Base-by-base conservation (phyloP, 768 basidiomycete species). In the Rhizopogon sp. region DNA sequence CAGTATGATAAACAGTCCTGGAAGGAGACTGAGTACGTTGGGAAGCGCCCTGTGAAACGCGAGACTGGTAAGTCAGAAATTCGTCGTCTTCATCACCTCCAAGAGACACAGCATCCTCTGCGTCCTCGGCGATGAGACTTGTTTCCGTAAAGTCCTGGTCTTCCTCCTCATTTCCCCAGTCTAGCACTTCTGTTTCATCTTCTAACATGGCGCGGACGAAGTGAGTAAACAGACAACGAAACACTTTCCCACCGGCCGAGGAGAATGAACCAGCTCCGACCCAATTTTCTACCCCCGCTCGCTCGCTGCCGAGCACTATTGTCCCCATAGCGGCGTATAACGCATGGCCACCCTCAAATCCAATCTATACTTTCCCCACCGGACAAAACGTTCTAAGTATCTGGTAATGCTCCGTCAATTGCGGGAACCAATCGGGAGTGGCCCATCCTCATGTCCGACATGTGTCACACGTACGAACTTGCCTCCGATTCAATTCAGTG, bases 51-150 rank as follows among this genome's bases (percentile, higher is more conserved):
- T 75, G 68, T 56, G 67, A 66, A 57, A 59, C 61, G 45, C 66
- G 62, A 58, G 74, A 62, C 59, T 76, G 70, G 62, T 72, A 75
- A 61, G 79, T 76, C 54, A 73, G 71, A 64, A 79, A 79, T 44
- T 80, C 80, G 57, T 86, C 82, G 47, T 87, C 85, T 52, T 89
- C 84, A 62, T 87, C 85, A 58, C 82, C 81, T 51, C 87, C 87
- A 29, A 89, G 76, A 46, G 87, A 89, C 60, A 90, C 82, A 52
- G 84, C 78, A 60, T 84, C 81, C 62, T 83, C 82, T 50, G 74
- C 74, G 59, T 78, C 77, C 57, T 79, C 76, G 10, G 56, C 47
- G 39, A 66, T 65, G 28, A 70, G 57, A 28, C 59, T 57, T 39
- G 58, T 62, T 52, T 76, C 76, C 57, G 76, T 77, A 62, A 74